These are phyloP conservation scores for Aspergillus proliferans DNA, from an alignment of 2,329 filamentous ascomycete species.

Conservation along the genomic window DNA sequence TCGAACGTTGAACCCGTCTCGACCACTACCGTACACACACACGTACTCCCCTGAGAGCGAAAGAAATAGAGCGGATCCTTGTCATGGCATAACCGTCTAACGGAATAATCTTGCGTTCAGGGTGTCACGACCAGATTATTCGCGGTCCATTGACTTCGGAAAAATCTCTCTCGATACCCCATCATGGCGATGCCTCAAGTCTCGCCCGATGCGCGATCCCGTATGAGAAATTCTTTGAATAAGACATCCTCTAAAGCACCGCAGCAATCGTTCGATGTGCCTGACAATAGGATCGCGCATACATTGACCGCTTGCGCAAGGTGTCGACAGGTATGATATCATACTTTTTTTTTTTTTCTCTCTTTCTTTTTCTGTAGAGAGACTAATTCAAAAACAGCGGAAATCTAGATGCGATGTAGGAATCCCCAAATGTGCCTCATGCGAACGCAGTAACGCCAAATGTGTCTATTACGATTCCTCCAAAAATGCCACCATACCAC, in stretches of 20 bases:
- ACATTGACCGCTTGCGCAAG: slow-evolving; percentile 46
- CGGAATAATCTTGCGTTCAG: no score
- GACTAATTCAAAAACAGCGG: slow-evolving; percentile 51
- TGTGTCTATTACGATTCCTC: slow-evolving; percentile 95
- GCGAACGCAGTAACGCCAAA: slow-evolving; percentile 80
- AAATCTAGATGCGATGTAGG: slow-evolving; percentile 95
- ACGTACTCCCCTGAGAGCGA: not conserved
- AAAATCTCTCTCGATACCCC: not conserved
- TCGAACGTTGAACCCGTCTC: slow-evolving; percentile 4
- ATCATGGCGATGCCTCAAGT: slow-evolving; percentile 17
- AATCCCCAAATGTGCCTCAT: slow-evolving; percentile 83
- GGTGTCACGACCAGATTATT: not conserved
- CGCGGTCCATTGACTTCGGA: not conserved
- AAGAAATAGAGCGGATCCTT: not conserved
- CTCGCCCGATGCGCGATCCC: slow-evolving; percentile 11
- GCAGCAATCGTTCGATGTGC: slow-evolving; percentile 22
- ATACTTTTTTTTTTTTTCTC: not conserved
- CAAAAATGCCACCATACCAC: slow-evolving; percentile 77
- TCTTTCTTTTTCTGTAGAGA: not conserved
- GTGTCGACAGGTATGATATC: slow-evolving; percentile 42
- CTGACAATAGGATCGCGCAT: slow-evolving; percentile 39
- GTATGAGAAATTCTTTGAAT: slow-evolving; percentile 22
- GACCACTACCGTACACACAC: not conserved
- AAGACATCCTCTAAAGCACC: slow-evolving; percentile 21
- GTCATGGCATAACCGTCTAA: no score